These are phyloP conservation scores for Heliocybe sulcata DNA, from an alignment of 1,284 basidiomycete species.

Conservation along the genomic window DNA sequence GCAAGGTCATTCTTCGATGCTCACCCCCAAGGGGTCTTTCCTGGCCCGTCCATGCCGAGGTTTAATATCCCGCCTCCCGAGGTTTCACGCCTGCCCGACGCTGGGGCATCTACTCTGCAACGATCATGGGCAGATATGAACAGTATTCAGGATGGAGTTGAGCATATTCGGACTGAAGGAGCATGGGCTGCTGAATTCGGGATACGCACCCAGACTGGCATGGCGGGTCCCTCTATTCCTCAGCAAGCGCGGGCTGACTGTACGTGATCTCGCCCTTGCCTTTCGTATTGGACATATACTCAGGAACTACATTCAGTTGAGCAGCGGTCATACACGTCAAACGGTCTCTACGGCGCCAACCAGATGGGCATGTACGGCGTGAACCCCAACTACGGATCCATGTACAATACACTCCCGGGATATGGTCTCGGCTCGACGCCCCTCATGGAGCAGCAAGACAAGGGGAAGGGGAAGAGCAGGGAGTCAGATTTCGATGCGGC, in stretches of 20 bases:
- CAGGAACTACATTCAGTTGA: neutral
- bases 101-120: neutral
- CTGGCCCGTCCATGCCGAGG: slow-evolving; percentile 5
- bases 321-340: neutral
- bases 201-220: slow-evolving; percentile 3
- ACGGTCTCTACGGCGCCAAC: slow-evolving; percentile 21
- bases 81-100: slow-evolving; percentile 12
- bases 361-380: slow-evolving; percentile 19
- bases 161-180: slow-evolving; percentile 21
- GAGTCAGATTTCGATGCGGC: slow-evolving; percentile 77
- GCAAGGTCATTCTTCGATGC: slow-evolving; percentile 73
- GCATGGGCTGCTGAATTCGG: slow-evolving; percentile 49
- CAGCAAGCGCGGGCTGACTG: slow-evolving; percentile 18
- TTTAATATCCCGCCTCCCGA: slow-evolving; percentile 24
- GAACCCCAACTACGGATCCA: slow-evolving; percentile 14
- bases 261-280: slow-evolving; percentile 9
- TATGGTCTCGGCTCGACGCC: slow-evolving; percentile 7
- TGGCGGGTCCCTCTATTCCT: slow-evolving; percentile 7
- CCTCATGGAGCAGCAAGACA: slow-evolving; percentile 26
- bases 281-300: neutral
- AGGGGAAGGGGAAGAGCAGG: slow-evolving; percentile 67
- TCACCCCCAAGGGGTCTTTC: slow-evolving; percentile 17
- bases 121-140: slow-evolving; percentile 3
- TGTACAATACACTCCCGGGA: slow-evolving; percentile 14
- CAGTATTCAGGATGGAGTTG: slow-evolving; percentile 12